Evolutionary conservation across 768 basidiomycete genomes (phyloP).

Genomic region (Suillus subaureus): DNA sequence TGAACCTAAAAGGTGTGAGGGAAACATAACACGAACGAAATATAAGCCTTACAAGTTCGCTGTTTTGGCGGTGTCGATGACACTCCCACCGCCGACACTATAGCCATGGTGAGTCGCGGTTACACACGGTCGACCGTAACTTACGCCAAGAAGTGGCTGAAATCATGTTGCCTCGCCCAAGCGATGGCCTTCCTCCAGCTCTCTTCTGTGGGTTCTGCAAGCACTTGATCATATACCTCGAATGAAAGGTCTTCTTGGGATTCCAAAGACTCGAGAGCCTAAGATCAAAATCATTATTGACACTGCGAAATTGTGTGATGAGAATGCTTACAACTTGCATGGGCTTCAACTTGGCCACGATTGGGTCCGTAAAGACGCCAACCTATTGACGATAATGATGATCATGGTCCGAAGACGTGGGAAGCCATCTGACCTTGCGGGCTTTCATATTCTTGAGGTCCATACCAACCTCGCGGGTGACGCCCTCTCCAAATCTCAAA

Average conservation of each 20-base stretch:
- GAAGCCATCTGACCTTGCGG: conserved; percentile 58
- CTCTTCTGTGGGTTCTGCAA: conserved; percentile 90
- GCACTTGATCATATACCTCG: conserved; percentile 78
- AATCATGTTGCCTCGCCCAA: conserved; percentile 85
- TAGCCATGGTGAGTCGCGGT: conserved; percentile 6
- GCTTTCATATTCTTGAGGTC: conserved; percentile 94
- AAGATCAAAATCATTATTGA: conserved; percentile 7
- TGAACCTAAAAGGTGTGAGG: conserved; percentile 53
- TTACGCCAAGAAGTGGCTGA: conserved; percentile 91
- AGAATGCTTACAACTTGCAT: conserved; percentile 69
- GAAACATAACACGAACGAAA: neutral
- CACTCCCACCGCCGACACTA: conserved; percentile 91
- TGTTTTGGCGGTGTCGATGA: conserved; percentile 94
- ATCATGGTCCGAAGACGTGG: conserved; percentile 9
- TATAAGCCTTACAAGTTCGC: conserved; percentile 71
- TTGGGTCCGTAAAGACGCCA: conserved; percentile 91
- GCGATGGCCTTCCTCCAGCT: conserved; percentile 88
- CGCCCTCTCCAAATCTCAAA: conserved; percentile 87
- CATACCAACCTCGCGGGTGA: conserved; percentile 90
- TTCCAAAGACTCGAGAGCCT: conserved; percentile 83
- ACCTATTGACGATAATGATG: conserved; percentile 54
- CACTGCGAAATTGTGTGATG: neutral
- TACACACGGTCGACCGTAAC: conserved; percentile 27
- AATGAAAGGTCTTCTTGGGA: conserved; percentile 75
- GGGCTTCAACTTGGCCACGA: conserved; percentile 76